Conservation (phyloP, 2,329 filamentous ascomycete species). For the Parafenestella ontariensis region DNA sequence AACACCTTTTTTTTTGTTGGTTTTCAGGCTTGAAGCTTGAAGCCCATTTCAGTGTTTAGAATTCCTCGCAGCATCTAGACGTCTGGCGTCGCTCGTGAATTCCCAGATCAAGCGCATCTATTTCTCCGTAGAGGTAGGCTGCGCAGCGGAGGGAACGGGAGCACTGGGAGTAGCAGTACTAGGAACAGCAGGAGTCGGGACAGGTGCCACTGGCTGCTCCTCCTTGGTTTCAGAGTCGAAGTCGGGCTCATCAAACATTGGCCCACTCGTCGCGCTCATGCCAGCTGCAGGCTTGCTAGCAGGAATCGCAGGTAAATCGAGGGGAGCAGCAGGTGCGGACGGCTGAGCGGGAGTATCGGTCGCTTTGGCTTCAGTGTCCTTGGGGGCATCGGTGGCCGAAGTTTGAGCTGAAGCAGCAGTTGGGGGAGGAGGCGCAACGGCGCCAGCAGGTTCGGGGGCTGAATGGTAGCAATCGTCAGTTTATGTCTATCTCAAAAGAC, state of each 20-base stretch:
- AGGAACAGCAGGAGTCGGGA: slow-evolving; percentile 17
- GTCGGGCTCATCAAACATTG: slow-evolving; percentile 42
- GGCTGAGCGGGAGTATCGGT: slow-evolving; percentile 17
- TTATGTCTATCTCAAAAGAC: slow-evolving; percentile 22
- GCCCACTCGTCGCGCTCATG: slow-evolving; percentile 50
- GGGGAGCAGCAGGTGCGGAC: slow-evolving; percentile 21
- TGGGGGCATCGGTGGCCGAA: slow-evolving; percentile 22
- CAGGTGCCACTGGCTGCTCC: slow-evolving; percentile 19
- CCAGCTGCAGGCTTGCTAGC: slow-evolving; percentile 40
- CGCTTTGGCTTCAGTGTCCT: slow-evolving; percentile 25
- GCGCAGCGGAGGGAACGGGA: slow-evolving; percentile 8
- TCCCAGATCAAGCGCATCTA: slow-evolving; percentile 6
- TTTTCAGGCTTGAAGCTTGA: background rate
- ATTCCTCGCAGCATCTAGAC: background rate
- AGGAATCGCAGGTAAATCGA: slow-evolving; percentile 34
- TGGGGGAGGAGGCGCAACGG: slow-evolving; percentile 37
- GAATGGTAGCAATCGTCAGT: slow-evolving; percentile 28
- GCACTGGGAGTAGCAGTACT: slow-evolving; percentile 16
- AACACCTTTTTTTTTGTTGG: background rate
- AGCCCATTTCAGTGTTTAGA: no score
- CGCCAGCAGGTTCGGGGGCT: slow-evolving; percentile 45
- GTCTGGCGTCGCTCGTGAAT: background rate
- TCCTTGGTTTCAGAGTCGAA: slow-evolving; percentile 34
- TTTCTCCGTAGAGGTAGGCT: slow-evolving; percentile 23
- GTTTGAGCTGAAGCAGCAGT: slow-evolving; percentile 36